These are phyloP conservation scores for Aspergillus avenaceus DNA, from an alignment of 495 filamentous ascomycete species.

Conservation along the genomic window DNA sequence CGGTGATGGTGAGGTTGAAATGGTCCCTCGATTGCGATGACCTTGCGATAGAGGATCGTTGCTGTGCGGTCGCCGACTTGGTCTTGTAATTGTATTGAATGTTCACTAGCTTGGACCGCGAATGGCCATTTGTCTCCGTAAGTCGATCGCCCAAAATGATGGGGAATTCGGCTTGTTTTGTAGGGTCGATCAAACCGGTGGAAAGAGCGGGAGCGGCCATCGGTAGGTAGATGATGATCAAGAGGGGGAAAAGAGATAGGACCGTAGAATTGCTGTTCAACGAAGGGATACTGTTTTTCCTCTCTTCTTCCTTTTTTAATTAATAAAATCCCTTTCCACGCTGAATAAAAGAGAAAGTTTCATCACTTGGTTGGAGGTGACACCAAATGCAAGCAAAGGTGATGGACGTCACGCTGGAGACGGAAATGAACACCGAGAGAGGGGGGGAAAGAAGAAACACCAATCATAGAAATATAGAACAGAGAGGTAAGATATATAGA, in stretches of 20 bases:
- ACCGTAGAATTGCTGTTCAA: not conserved
- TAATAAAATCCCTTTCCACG: not conserved
- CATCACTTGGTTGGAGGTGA: slow-evolving; percentile 12
- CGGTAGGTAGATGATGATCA: not conserved
- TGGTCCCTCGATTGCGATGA: slow-evolving; percentile 33
- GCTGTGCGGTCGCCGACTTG: slow-evolving; percentile 38
- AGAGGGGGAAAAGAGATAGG: not conserved
- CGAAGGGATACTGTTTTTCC: too few species aligned
- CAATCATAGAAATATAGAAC: slow-evolving; percentile 4
- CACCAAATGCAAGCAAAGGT: slow-evolving; percentile 12
- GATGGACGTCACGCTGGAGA: slow-evolving; percentile 16
- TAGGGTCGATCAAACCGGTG: slow-evolving; percentile 42
- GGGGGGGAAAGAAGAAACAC: slow-evolving; percentile 4
- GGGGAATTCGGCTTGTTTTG: slow-evolving; percentile 47
- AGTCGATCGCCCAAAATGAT: slow-evolving; percentile 42
- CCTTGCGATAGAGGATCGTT: slow-evolving; percentile 37
- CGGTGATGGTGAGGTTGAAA: slow-evolving; percentile 48
- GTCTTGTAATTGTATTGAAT: slow-evolving; percentile 54
- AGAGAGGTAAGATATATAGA: slow-evolving; percentile 2
- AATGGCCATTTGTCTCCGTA: slow-evolving; percentile 19
- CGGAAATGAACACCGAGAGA: not conserved
- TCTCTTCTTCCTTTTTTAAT: too few species aligned
- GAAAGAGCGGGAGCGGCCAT: slow-evolving; percentile 38
- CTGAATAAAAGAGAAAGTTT: not conserved
- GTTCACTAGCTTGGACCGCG: slow-evolving; percentile 30